Evolutionary conservation across 2,329 filamentous ascomycete genomes (phyloP), one percentile per base, ranked within the genome.

Genomic region (Cryphonectria japonica): DNA sequence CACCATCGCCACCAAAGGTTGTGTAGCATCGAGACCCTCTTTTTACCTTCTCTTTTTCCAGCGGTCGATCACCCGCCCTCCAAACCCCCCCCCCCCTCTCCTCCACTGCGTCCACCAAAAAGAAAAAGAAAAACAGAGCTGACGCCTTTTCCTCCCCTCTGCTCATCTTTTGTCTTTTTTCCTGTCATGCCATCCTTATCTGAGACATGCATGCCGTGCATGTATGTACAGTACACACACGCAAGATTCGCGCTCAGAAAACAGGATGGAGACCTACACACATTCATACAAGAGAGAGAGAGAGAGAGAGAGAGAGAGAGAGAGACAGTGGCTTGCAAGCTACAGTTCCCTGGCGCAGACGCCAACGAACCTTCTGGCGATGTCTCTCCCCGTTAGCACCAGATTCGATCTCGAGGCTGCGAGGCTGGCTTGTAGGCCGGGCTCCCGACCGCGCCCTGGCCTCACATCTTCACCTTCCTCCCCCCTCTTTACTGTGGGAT

Each of bases 11-110:
- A 61, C 59, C 22, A 50, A 2, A 50, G 59, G 59, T 34, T 61
- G 59, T 37, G 59, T 61, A 22, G 59, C 34, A 61, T 61, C 32
- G 59, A 39, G 59, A 29, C 29, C 32, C 57, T 37, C 57, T n/a
- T n/a, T 50, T 50, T n/a, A n/a, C 19, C 7, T 50, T 50, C 11
- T 22, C 1, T 50, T 16, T 50, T 22, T 26, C 26, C 14, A 46
- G 43, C 14, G 19, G n/a, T 16, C 6, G 19, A 50, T 50, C 46
- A 50, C 46, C 46, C 46, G 46, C 16, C 26, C 26, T 26, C 26
- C 26, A 26, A 26, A n/a, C n/a, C 7, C 16, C 22, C 46, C 46
- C 46, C 46, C 37, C 37, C 37, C 37, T 39, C 37, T 39, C 34
- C 34, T 34, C 3, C 34, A 34, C 34, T 34, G 34, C 34, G 26